Conservation (phyloP, 305 asterid species). For the Solanum chacoense region DNA sequence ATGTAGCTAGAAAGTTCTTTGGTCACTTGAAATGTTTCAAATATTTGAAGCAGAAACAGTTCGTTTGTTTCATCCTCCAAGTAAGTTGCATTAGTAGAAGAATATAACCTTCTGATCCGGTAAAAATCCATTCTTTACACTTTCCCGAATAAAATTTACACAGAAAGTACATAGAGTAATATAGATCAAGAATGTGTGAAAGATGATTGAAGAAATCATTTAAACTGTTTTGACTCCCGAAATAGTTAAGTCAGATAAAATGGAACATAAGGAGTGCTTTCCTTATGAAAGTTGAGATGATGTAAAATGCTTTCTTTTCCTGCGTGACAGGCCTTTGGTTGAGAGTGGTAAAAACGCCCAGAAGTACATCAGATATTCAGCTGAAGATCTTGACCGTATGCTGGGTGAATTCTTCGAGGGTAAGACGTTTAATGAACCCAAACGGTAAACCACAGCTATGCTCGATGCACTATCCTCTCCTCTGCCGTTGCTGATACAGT, state of each 20-base stretch:
- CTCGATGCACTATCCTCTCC: not conserved
- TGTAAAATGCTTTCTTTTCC: not conserved
- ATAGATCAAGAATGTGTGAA: not conserved
- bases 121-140: not conserved
- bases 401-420: conserved; percentile 99
- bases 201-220: not conserved
- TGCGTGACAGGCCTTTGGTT: conserved; percentile 53
- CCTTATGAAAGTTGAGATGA: not conserved
- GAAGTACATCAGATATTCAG: conserved; percentile 82
- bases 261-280: not conserved
- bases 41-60: not conserved
- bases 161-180: not conserved
- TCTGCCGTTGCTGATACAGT: not conserved
- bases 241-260: not conserved
- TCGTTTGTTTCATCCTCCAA: not conserved
- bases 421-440: conserved; percentile 70
- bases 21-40: not conserved
- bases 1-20: not conserved
- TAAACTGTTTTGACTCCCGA: not conserved
- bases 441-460: conserved; percentile 24
- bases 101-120: not conserved
- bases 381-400: conserved; percentile 97
- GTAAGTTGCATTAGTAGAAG: not conserved
- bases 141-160: not conserved
- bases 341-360: conserved; percentile 82